These are phyloP conservation scores for Wickerhamomyces bisporus DNA, from an alignment of 805 yeast genomes.

Conservation along the genomic window DNA sequence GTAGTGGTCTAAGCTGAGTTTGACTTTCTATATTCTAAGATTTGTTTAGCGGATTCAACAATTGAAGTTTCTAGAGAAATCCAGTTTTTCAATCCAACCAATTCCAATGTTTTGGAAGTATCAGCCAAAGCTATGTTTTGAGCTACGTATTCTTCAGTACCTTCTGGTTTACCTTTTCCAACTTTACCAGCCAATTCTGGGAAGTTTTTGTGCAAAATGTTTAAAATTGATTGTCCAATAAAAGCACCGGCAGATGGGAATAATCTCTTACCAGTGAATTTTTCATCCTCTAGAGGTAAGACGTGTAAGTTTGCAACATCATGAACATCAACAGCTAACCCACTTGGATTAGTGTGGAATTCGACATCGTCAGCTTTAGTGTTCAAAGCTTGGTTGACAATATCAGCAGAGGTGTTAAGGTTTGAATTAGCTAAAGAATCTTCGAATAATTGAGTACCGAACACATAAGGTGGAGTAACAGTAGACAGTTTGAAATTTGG, in stretches of 20 bases:
- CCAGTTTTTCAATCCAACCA: constrained; percentile 12
- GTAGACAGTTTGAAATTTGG: constrained; percentile 35
- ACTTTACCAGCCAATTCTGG: constrained; percentile 34
- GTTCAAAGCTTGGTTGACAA: constrained; percentile 26
- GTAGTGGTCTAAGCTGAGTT: neutral
- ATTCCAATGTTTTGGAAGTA: constrained; percentile 4
- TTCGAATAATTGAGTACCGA: constrained; percentile 53
- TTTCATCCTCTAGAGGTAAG: constrained; percentile 25
- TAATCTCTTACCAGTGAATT: constrained; percentile 18
- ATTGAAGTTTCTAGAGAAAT: constrained; percentile 33
- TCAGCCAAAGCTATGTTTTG: neutral
- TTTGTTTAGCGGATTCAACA: constrained; percentile 34
- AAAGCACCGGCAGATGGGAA: constrained; percentile 16
- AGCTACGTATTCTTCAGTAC: constrained; percentile 5
- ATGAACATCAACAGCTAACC: constrained; percentile 30
- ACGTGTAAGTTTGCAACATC: constrained; percentile 39
- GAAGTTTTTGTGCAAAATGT: constrained; percentile 26
- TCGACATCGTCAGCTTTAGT: constrained; percentile 23
- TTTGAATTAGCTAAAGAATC: constrained; percentile 30
- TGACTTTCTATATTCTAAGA: constrained; percentile 5
- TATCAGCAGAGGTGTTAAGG: constrained; percentile 36
- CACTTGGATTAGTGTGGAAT: constrained; percentile 3
- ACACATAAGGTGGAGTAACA: constrained; percentile 48
- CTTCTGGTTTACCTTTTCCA: constrained; percentile 31
- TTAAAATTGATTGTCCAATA: constrained; percentile 11